Evolutionary conservation across 2,329 filamentous ascomycete species (phyloP).

Genomic region (Magnaporthiopsis poae): DNA sequence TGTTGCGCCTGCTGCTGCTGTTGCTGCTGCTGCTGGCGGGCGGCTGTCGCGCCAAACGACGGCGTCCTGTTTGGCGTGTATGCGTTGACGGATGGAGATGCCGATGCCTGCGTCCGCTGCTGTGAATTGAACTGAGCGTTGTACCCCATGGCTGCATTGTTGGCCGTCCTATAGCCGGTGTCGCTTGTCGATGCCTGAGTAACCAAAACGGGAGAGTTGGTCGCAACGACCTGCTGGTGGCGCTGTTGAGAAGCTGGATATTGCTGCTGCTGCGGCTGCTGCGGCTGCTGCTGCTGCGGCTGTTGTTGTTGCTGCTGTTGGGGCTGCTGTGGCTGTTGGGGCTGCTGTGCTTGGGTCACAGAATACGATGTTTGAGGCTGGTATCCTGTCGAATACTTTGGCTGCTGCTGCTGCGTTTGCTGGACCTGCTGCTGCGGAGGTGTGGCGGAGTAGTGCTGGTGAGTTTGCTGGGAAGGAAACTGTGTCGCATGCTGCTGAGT

Average conservation of each 20-base stretch:
- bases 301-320: neutral
- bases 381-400: slow-evolving; percentile 10
- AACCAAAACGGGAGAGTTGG: slow-evolving; percentile 12
- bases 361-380: neutral
- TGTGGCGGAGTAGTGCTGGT: slow-evolving; percentile 16
- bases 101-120: slow-evolving; percentile 10
- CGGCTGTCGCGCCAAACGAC: slow-evolving; percentile 11
- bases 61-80: slow-evolving; percentile 13
- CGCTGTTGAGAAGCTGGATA: slow-evolving; percentile 12
- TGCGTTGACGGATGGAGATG: slow-evolving; percentile 12
- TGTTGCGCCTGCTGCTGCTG: slow-evolving; percentile 9
- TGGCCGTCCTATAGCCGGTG: slow-evolving; percentile 4
- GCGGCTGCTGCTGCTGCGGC: too few species aligned
- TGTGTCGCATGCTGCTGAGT: slow-evolving; percentile 10
- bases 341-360: neutral
- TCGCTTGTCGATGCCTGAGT: slow-evolving; percentile 4
- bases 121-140: slow-evolving; percentile 11
- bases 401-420: slow-evolving; percentile 11
- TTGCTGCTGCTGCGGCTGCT: slow-evolving; percentile 10
- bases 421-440: slow-evolving; percentile 10
- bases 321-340: neutral
- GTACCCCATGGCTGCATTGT: slow-evolving; percentile 11
- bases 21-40: slow-evolving; percentile 12
- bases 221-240: slow-evolving; percentile 14
- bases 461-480: slow-evolving; percentile 12